Evolutionary conservation across 805 yeast genomes (phyloP), one percentile per base, ranked within the genome.

Genomic region (Metschnikowia koreensis): DNA sequence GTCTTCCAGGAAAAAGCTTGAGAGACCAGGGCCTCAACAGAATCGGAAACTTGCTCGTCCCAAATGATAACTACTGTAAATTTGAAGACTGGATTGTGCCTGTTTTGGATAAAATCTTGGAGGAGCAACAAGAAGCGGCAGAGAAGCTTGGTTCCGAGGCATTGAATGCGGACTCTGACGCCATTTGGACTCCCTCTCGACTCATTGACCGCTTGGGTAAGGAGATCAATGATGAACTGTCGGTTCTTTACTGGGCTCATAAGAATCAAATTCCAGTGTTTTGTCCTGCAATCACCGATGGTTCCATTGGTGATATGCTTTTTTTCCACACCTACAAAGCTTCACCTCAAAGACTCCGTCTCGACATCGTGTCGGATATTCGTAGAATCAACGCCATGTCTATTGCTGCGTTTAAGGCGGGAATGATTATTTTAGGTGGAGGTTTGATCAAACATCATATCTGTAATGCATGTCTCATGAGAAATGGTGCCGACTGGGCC

Each of bases 1-100:
- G 86, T 41, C 76, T 93, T 59, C 82, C 84, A 13, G 99, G 99
- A 54, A 76, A 84, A 51, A 76, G 79, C 44, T 80, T 94, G 57
- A 84, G 99, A 70, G 97, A 90, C 46, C 86, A 91, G 69, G 99
- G 99, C 57, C 84, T 94, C 87, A 94, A 94, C 76, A 86, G 99
- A 73, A 94, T 96, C 63, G 99, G 99, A 57, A 96, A 94, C 69
- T 78, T 94, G 69, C 79, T 94, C 60, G 98, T 94, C 47, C 99
- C 99, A 51, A 94, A 94, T 68, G 99, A 94, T 69, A 94, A 94
- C 75, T 94, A 94, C 76, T 93, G 98, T 76, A 84, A 83, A 66
- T 94, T 94, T 66, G 99, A 94, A 73, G 99, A 96, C 69, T 94
- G 99, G 99, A 89, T 96, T 60, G 96, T 94, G 34, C 99, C 99